Evolutionary conservation across 1,284 basidiomycete species (phyloP).

Genomic region (Rhodotorula sp.): DNA sequence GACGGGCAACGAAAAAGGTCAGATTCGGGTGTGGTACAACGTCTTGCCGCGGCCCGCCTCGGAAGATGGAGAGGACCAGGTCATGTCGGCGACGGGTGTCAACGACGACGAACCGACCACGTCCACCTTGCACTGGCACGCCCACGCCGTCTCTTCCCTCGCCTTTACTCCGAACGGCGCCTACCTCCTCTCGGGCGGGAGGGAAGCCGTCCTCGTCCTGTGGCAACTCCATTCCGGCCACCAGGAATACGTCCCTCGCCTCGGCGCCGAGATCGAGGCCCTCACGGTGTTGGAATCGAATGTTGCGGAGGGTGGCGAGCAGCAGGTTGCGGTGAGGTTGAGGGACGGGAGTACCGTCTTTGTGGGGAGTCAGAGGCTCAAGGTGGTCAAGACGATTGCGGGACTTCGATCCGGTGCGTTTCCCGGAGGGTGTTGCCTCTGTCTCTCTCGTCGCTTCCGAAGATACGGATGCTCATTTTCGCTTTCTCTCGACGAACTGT

Average conservation of each 20-base stretch:
- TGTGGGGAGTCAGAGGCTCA: constrained; percentile 70
- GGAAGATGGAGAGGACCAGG: constrained; percentile 44
- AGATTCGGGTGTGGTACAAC: constrained; percentile 90
- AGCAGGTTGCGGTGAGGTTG: constrained; percentile 82
- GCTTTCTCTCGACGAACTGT: not conserved
- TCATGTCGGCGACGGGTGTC: not conserved
- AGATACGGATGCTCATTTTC: not conserved
- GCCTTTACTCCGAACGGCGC: constrained; percentile 88
- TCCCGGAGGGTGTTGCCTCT: constrained; percentile 42
- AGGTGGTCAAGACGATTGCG: constrained; percentile 71
- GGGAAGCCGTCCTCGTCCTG: constrained; percentile 91
- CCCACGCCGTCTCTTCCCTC: constrained; percentile 87
- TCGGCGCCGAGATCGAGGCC: constrained; percentile 74
- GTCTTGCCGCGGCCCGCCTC: constrained; percentile 58
- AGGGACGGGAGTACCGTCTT: constrained; percentile 80
- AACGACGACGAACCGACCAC: constrained; percentile 60
- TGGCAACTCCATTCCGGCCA: constrained; percentile 88
- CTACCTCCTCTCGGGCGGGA: constrained; percentile 90
- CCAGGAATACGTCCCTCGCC: constrained; percentile 86
- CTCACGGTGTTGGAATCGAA: constrained; percentile 55
- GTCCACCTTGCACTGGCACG: constrained; percentile 92
- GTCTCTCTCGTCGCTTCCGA: not conserved
- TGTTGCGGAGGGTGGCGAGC: constrained; percentile 54
- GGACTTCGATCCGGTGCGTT: constrained; percentile 71
- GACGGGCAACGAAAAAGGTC: constrained; percentile 83